Conservation (phyloP, 345 rosid species). For the Carallia pectinifolia region DNA sequence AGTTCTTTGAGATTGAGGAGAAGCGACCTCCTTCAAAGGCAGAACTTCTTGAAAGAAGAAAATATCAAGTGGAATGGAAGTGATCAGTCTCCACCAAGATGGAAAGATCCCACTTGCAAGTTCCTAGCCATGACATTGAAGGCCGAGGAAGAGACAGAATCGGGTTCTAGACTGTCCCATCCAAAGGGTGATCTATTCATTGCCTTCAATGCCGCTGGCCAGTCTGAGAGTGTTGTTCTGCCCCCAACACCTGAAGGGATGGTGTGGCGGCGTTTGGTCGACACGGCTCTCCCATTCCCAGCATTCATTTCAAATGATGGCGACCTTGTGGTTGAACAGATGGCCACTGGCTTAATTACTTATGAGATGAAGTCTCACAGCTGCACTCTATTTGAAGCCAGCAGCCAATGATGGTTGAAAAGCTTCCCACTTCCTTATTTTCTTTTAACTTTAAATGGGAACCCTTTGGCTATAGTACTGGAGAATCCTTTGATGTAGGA, state of each 20-base stretch:
- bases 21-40: constrained; percentile 65
- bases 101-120: constrained; percentile 69
- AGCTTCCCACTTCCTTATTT: constrained; percentile 1
- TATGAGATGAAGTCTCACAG: constrained; percentile 81
- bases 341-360: constrained; percentile 33
- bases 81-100: constrained; percentile 62
- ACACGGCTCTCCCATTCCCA: constrained; percentile 82
- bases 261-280: constrained; percentile 64
- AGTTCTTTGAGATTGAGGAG: constrained; percentile 58
- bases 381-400: constrained; percentile 78
- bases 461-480: constrained; percentile 15
- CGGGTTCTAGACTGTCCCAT: constrained; percentile 30
- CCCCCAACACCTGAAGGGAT: constrained; percentile 59
- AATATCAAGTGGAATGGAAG: constrained; percentile 76
- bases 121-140: constrained; percentile 74
- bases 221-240: constrained; percentile 42
- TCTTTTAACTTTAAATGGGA: not conserved
- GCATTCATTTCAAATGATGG: constrained; percentile 69
- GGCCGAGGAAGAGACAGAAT: constrained; percentile 40
- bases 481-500: not conserved
- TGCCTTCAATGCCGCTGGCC: constrained; percentile 61
- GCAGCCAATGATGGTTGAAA: constrained; percentile 25
- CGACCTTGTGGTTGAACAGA: constrained; percentile 47
- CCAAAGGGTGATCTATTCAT: constrained; percentile 52
- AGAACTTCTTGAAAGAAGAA: constrained; percentile 60